Base-by-base conservation (phyloP, 83 land plant genomes). In the Thuja plicata region DNA sequence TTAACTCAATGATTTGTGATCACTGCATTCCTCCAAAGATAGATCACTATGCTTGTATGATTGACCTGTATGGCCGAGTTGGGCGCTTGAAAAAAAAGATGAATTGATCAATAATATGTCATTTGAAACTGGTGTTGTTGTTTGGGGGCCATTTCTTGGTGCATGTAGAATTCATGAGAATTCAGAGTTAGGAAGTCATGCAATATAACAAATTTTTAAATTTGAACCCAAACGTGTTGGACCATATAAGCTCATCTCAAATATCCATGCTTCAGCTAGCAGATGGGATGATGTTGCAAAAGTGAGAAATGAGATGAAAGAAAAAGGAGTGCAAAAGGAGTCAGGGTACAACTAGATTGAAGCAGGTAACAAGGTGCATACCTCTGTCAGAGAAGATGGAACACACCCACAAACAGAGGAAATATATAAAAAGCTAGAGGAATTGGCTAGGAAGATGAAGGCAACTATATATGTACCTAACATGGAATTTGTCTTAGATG, bases 21-120 rank as follows among this genome's bases (percentile, higher is more conserved):
- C 90, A 93, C 45, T 38, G 57, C 24, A 90, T 94, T 1, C 85
- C 52, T 57, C 97, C 96, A 50, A 86, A 87, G 52, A 91, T 62
- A 89, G 94, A 94, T 83, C 96, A 95, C 55, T 95, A 92, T 87
- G 96, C 95, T 1, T 95, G 96, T 91, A 90, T 95, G 94, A 89
- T 95, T 54, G 93, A 95, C 79, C 93, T 95, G 9, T 86, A 92
- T 3, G 89, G 94, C 30, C 89, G 96, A 87, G 94, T 94, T 40
- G 97, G 96, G 66, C 41, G 90, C 13, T 73, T 95, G 86, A 87
- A 78, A 30, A 94, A 94, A 35, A 96, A 41, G 93, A 94, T 88
- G 27, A 60, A 46, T 87, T 95, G 89, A 92, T 95, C 15, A 87
- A 79, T 55, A 88, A 27, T 15, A 94, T 95, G 94, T 96, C 97